Base-by-base conservation (phyloP, 2,329 filamentous ascomycete genomes). In the Talaromyces rugulosus region DNA sequence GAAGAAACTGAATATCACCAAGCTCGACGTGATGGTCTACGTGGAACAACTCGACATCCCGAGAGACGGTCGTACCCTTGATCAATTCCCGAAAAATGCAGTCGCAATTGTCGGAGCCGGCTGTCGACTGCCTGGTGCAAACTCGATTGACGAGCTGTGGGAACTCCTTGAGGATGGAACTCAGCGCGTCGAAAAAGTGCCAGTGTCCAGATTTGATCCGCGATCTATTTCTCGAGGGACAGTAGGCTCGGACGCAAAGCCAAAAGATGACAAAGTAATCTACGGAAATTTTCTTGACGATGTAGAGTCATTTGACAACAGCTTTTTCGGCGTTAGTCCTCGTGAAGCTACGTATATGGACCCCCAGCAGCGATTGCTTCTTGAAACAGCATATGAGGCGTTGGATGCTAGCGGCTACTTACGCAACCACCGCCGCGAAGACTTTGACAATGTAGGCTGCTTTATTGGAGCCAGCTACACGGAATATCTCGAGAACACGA, bases 71-170 rank as follows among this genome's bases (percentile, higher is more conserved):
- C 40, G 59, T 11, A 50, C 53, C 4, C 31, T 61, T 11, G 31
- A 61, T 44, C 53, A 57, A 23, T 62, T 58, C 18, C 60, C 60
- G 16, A 55, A 53, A 44, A 54, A 55, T 30, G 60, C 77, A 47
- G 79, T 82, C 28, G 80, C 79, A 28, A 71, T 82, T 14, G 69
- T 82, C 9, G 79, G 79, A 30, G 78, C 62, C 54, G 77, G 72
- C 1, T 80, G 80, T 33, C 72, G 80, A 0, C 77, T 82, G 27
- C 79, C 80, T 0, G 80, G 78, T 0, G 71, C 71, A 40, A 68
- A 65, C 34, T 70, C 69, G 11, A 75, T 75, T 4, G 74, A 76
- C n/a, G 74, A 75, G 50, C 68, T 80, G 1, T 80, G 78, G 77
- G 66, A 77, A 2, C 73, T 78, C 56, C 65, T 71, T 18, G 55